Evolutionary conservation across 2,329 filamentous ascomycete species (phyloP).

Genomic region (Aspergillus candidus): DNA sequence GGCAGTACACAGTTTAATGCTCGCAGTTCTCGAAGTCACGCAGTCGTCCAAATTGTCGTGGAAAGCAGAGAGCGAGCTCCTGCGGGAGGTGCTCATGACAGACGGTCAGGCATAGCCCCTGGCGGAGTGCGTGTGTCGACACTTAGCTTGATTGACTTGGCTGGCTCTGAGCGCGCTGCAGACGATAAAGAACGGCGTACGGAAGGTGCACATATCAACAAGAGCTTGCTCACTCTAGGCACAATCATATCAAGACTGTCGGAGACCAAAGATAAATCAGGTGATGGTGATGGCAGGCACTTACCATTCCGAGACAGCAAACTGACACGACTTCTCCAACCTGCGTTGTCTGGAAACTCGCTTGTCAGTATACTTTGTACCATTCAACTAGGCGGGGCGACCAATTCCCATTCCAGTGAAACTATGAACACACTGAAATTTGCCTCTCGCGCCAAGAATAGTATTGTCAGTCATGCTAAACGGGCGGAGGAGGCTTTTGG

Average conservation of each 20-base stretch:
- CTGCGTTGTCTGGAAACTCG: slow-evolving; percentile 85
- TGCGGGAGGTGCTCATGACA: slow-evolving; percentile 48
- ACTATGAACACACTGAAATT: slow-evolving; percentile 97
- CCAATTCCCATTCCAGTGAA: slow-evolving; percentile 73
- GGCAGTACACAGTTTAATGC: slow-evolving; percentile 97
- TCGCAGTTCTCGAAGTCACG: slow-evolving; percentile 93
- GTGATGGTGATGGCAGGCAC: slow-evolving; percentile 84
- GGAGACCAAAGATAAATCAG: slow-evolving; percentile 76
- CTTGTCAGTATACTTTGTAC: slow-evolving; percentile 97
- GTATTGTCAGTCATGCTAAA: slow-evolving; percentile 94
- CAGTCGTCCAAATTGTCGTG: slow-evolving; percentile 96
- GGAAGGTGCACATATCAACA: slow-evolving; percentile 97
- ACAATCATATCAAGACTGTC: slow-evolving; percentile 94
- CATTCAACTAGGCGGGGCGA: slow-evolving; percentile 75
- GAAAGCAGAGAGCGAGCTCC: slow-evolving; percentile 86
- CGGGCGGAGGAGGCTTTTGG: slow-evolving; percentile 83
- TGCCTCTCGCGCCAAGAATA: slow-evolving; percentile 93
- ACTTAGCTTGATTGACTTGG: slow-evolving; percentile 89
- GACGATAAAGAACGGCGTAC: slow-evolving; percentile 90
- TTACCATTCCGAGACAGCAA: slow-evolving; percentile 97
- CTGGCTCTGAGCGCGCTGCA: slow-evolving; percentile 91
- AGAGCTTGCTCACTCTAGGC: slow-evolving; percentile 87
- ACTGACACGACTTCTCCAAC: slow-evolving; percentile 84
- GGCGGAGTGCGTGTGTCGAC: slow-evolving; percentile 94
- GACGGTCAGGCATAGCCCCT: slow-evolving; percentile 64